phyloP scores from a whole-genome alignment of 2,329 filamentous ascomycete genomes.

The Orbilia ellipsospora region DNA sequence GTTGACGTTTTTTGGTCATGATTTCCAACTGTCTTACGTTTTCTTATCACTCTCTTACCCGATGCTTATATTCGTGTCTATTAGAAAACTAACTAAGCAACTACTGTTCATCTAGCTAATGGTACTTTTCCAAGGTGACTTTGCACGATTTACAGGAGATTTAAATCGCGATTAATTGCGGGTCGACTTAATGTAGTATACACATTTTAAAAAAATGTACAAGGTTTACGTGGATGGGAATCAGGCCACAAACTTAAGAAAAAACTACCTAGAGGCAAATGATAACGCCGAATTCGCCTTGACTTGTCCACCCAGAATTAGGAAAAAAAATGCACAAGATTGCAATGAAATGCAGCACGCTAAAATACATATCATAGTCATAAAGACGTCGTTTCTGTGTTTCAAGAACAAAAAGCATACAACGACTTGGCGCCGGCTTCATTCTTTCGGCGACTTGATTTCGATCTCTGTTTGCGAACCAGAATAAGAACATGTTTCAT shows the following conservation, averaged over 20 bases:
- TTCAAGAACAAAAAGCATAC: conserved; percentile 16
- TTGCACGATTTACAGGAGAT: too few relatives aligned
- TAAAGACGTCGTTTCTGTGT: not conserved
- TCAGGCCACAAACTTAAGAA: not conserved
- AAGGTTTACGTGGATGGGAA: too few relatives aligned
- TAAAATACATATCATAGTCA: conserved; percentile 49
- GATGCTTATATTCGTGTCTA: too few relatives aligned
- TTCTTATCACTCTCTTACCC: too few relatives aligned
- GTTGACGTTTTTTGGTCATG: too few relatives aligned
- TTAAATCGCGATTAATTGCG: too few relatives aligned
- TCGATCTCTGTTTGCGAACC: conserved; percentile 47
- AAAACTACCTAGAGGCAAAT: not conserved
- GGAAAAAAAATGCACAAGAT: conserved; percentile 4
- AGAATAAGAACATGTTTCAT: conserved; percentile 51
- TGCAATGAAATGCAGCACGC: conserved; percentile 20
- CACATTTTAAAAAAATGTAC: too few relatives aligned
- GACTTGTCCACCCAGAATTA: conserved; percentile 10
- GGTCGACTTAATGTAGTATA: too few relatives aligned
- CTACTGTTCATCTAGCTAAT: too few relatives aligned
- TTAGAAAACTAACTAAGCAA: too few relatives aligned
- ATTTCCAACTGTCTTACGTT: too few relatives aligned
- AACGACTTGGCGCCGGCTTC: conserved; percentile 8
- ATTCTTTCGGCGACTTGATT: conserved; percentile 25
- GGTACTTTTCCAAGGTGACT: too few relatives aligned
- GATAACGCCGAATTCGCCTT: conserved; percentile 34